A percentile compares a stretch with the other conserved stretches of the same genome.
phyloP scores from a whole-genome alignment of 805 yeast species.

The Kuraishia molischiana region DNA sequence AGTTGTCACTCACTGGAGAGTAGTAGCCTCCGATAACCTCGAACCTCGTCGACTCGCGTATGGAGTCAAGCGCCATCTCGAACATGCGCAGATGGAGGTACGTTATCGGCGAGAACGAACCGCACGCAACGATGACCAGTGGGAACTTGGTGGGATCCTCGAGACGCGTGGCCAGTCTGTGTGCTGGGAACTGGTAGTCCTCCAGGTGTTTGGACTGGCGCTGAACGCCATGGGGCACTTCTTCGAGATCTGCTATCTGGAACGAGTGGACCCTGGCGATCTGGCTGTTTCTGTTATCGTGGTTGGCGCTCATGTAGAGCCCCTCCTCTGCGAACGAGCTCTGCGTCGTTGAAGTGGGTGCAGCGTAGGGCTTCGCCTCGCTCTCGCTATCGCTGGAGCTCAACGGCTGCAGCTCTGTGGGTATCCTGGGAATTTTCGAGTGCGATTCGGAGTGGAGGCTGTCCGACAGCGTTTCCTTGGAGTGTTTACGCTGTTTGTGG shows the following conservation, averaged over 20 bases:
- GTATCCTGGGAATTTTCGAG: slow-evolving; percentile 37
- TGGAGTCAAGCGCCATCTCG: slow-evolving; percentile 95
- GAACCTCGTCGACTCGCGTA: slow-evolving; percentile 82
- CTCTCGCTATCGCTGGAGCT: slow-evolving; percentile 39
- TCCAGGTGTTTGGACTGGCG: slow-evolving; percentile 72
- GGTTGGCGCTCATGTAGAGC: background rate
- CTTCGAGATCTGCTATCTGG: slow-evolving; percentile 91
- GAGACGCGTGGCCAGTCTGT: slow-evolving; percentile 63
- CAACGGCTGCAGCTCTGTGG: slow-evolving; percentile 48
- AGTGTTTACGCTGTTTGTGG: slow-evolving; percentile 16
- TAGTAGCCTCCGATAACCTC: slow-evolving; percentile 96
- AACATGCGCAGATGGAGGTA: slow-evolving; percentile 94
- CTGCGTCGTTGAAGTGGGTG: no score
- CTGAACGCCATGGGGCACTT: slow-evolving; percentile 89
- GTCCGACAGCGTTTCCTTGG: background rate
- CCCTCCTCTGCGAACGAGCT: background rate
- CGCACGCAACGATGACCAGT: slow-evolving; percentile 92
- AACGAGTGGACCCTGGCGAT: slow-evolving; percentile 36
- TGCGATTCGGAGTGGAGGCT: background rate
- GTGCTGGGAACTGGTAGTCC: slow-evolving; percentile 78
- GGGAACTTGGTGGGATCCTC: slow-evolving; percentile 76
- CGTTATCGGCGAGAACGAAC: slow-evolving; percentile 93
- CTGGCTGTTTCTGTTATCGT: slow-evolving; percentile 10
- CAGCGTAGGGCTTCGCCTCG: no score
- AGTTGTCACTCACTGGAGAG: slow-evolving; percentile 90